Conservation (phyloP, 2,329 filamentous ascomycete genomes). For the Verticillium nubilum region DNA sequence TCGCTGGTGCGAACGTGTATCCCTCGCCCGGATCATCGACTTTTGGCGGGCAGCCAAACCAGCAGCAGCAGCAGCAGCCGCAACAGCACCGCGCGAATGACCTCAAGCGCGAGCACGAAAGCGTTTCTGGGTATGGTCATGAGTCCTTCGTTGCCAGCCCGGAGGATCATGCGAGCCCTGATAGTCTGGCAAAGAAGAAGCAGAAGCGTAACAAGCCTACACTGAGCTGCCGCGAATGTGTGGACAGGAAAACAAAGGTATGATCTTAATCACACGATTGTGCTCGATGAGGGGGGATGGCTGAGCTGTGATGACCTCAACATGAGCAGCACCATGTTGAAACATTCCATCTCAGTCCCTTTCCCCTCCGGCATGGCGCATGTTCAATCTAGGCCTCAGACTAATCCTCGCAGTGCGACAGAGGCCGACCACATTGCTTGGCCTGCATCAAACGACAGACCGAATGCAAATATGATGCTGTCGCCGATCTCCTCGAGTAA, state of each 20-base stretch:
- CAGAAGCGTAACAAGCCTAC: conserved; percentile 84
- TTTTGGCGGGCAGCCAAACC: background rate
- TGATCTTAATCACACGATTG: background rate
- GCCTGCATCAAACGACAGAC: conserved; percentile 72
- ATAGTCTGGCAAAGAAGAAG: conserved; percentile 55
- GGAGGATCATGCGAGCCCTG: conserved; percentile 6
- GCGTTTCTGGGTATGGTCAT: background rate
- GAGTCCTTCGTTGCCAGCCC: conserved; percentile 5
- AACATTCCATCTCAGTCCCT: background rate
- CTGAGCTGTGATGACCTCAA: background rate
- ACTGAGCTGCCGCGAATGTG: conserved; percentile 72
- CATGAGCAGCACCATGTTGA: background rate
- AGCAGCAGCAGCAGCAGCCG: background rate
- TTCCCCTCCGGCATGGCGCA: background rate
- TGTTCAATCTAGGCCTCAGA: background rate
- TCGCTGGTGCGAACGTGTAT: background rate
- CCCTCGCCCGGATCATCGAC: background rate
- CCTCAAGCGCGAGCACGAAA: background rate
- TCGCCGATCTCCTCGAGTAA: conserved; percentile 72
- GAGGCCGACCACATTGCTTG: conserved; percentile 63
- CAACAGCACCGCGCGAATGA: background rate
- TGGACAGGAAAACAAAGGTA: conserved; percentile 77
- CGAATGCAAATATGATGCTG: conserved; percentile 67
- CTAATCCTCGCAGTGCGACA: conserved; percentile 57
- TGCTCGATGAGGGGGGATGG: background rate